These are phyloP conservation scores for Theobroma cacao DNA, from an alignment of 345 rosid species.

Conservation along the genomic window DNA sequence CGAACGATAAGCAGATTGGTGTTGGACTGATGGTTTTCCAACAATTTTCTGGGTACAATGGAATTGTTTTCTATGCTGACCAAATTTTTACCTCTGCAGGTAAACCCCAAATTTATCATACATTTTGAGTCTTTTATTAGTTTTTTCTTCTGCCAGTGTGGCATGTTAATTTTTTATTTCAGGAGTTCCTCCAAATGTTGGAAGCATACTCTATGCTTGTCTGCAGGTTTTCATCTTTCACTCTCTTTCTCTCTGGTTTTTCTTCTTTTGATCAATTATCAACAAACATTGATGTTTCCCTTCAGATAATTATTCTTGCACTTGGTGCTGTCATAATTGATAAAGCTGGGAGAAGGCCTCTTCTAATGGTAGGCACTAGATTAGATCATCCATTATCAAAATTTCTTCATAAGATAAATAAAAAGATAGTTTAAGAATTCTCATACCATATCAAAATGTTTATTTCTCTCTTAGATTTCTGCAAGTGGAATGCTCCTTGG, in stretches of 20 bases:
- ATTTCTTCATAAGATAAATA: background rate
- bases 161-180: slow-evolving; percentile 11
- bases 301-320: slow-evolving; percentile 67
- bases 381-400: background rate
- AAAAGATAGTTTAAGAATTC: background rate
- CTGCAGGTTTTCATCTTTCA: slow-evolving; percentile 54
- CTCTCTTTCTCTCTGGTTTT: background rate
- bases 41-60: slow-evolving; percentile 90
- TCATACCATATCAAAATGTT: background rate
- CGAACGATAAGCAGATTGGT: slow-evolving; percentile 55
- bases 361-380: slow-evolving; percentile 47
- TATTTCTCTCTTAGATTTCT: slow-evolving; percentile 45
- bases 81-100: slow-evolving; percentile 80
- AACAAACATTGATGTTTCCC: background rate
- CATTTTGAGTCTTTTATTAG: background rate
- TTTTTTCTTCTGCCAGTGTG: background rate
- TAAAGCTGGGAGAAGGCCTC: slow-evolving; percentile 88
- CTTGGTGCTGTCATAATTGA: slow-evolving; percentile 62
- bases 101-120: slow-evolving; percentile 18
- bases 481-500: slow-evolving; percentile 67
- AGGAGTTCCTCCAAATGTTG: slow-evolving; percentile 71
- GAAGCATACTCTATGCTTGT: slow-evolving; percentile 78
- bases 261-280: background rate
- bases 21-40: slow-evolving; percentile 87
- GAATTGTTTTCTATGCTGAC: slow-evolving; percentile 69